Base-by-base conservation (phyloP, 176 grass and related monocot species). In the Carex cristatella region DNA sequence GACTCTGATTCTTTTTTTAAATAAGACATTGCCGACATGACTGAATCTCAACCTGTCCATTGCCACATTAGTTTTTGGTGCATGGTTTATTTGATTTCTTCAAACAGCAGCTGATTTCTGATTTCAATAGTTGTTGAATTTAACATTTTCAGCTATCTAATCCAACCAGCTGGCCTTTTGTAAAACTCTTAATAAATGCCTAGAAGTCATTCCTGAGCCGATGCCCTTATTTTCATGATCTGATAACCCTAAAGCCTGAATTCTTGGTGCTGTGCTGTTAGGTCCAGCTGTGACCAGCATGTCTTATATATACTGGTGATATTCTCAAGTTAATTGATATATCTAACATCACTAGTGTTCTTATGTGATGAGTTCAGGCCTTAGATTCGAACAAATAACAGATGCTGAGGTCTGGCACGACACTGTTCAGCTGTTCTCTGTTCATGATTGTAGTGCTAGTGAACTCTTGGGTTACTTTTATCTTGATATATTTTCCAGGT, bases 401-500 rank as follows among this genome's bases (percentile, higher is more conserved):
- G 91, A 95, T 85, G 71, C 83, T 84, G 88, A 90, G 48, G 90
- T 93, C 85, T 98, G 95, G 95, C 93, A 98, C 86, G 91, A 98
- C 82, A 89, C 89, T 86, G 91, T 98, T 70, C 69, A 86, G 85
- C 40, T 98, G 33, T 98, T 92, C 67, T 91, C 89, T 84, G 95
- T 98, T 85, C 66, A 86, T 87, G 93, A 98, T 88, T 77, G 85
- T 73, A 95, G 83, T 87, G 92, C 91, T 88, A 89, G 64, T 73
- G 91, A 92, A 78, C 86, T 94, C 81, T 88, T 95, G 88, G 95
- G 95, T 84, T 98, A 98, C 61, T 95, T 98, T 85, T 98, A 90
- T 84, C 91, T 98, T 31, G 95, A 98, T 83, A 92, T 92, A 19
- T 88, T 88, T 84, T 88, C 87, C 77, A 98, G 95, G 95, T 98